These are phyloP conservation scores for Leccinum boreale DNA, from an alignment of 768 basidiomycete genomes.

Conservation along the genomic window DNA sequence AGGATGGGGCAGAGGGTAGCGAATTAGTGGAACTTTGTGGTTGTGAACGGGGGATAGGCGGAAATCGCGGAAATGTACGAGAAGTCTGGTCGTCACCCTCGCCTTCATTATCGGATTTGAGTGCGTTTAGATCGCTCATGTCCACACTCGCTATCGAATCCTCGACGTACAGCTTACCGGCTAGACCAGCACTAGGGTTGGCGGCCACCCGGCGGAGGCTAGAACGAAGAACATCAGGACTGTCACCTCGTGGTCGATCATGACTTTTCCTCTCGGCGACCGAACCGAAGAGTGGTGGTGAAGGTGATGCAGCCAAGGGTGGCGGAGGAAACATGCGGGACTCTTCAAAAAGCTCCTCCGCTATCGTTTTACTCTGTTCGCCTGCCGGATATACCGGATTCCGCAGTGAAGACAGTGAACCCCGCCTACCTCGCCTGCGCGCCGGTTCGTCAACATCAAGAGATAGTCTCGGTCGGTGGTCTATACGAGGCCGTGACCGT, in stretches of 20 bases:
- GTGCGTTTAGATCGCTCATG: slow-evolving; percentile 31
- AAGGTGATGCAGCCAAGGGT: background rate
- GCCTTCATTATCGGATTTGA: slow-evolving; percentile 27
- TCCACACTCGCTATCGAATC: slow-evolving; percentile 30
- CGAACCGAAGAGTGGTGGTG: slow-evolving; percentile 4
- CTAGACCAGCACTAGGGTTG: background rate
- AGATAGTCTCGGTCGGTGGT: slow-evolving; percentile 16
- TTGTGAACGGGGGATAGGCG: slow-evolving; percentile 21
- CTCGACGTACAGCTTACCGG: slow-evolving; percentile 6
- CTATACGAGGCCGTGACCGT: slow-evolving; percentile 18
- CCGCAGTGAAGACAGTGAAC: slow-evolving; percentile 29
- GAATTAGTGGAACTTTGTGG: slow-evolving; percentile 5
- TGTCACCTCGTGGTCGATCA: slow-evolving; percentile 13
- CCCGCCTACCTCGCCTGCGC: slow-evolving; percentile 21
- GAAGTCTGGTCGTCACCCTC: slow-evolving; percentile 25
- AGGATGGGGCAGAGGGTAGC: slow-evolving; percentile 7
- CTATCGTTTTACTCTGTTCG: slow-evolving; percentile 14
- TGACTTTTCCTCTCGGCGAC: slow-evolving; percentile 6
- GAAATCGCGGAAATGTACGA: slow-evolving; percentile 25
- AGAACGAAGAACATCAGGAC: slow-evolving; percentile 22
- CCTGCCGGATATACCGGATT: slow-evolving; percentile 16
- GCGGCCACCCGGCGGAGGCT: slow-evolving; percentile 13
- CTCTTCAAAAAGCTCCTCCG: slow-evolving; percentile 14
- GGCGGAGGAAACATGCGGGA: background rate
- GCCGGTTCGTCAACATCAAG: slow-evolving; percentile 11